Conservation (phyloP, 208 protist genomes). For the Leishmania tarentolae region DNA sequence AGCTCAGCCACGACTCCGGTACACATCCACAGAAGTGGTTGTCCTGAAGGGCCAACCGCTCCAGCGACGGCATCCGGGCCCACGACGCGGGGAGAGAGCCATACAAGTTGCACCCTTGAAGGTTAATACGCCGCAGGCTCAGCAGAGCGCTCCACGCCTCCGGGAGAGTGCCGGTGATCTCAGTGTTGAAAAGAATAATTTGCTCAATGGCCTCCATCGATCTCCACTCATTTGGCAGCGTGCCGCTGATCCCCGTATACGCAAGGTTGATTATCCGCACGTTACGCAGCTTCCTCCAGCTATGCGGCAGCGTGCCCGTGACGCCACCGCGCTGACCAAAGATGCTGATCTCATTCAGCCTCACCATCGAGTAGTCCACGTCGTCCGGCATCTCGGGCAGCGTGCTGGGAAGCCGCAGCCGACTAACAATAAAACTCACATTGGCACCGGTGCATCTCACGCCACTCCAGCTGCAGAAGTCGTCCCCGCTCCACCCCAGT, state of each 20-base stretch:
- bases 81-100: conserved; percentile 2
- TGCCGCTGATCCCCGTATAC: not conserved
- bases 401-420: too few species aligned
- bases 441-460: too few species aligned
- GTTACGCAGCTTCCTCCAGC: not conserved
- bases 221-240: conserved; percentile 1
- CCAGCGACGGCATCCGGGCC: not conserved
- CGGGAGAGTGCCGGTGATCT: not conserved
- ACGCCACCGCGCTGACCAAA: not conserved
- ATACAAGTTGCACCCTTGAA: not conserved
- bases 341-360: not conserved
- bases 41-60: not conserved
- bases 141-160: conserved; percentile 3
- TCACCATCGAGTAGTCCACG: conserved; percentile 3
- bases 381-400: conserved; percentile 1
- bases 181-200: not conserved
- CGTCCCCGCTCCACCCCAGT: too few species aligned
- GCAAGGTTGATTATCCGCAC: not conserved
- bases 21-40: conserved; percentile 5
- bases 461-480: too few species aligned
- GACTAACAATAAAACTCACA: too few species aligned
- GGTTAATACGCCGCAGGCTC: not conserved
- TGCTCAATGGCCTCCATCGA: not conserved
- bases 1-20: not conserved
- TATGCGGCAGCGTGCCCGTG: not conserved